phyloP scores from a whole-genome alignment of 768 basidiomycete species.

The Pulveroboletus sp. region DNA sequence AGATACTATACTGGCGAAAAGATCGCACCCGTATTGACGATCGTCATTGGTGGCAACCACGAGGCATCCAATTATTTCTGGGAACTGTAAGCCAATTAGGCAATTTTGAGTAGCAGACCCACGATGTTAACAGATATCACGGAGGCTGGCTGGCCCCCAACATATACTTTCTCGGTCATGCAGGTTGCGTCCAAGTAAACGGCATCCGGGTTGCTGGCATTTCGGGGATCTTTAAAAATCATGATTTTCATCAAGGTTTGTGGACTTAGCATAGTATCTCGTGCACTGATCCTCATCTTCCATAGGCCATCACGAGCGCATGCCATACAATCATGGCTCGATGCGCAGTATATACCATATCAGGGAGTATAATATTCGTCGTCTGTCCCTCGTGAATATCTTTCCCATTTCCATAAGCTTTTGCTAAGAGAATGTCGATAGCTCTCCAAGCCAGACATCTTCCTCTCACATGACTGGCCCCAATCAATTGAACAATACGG shows the following conservation, averaged over 20 bases:
- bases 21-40: constrained; percentile 79
- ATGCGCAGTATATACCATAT: constrained; percentile 89
- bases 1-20: constrained; percentile 87
- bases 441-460: constrained; percentile 65
- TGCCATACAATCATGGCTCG: constrained; percentile 71
- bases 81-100: constrained; percentile 66
- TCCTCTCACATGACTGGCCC: constrained; percentile 98
- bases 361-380: constrained; percentile 77
- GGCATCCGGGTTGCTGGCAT: constrained; percentile 86
- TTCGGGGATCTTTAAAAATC: constrained; percentile 84
- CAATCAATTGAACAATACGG: constrained; percentile 79
- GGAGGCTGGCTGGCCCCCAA: constrained; percentile 97
- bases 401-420: background rate
- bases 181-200: constrained; percentile 83
- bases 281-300: constrained; percentile 1
- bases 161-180: constrained; percentile 92
- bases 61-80: constrained; percentile 96
- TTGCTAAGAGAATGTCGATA: constrained; percentile 13
- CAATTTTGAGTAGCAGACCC: background rate
- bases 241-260: constrained; percentile 68
- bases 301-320: constrained; percentile 70
- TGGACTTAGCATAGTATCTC: background rate
- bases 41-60: constrained; percentile 97
- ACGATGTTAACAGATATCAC: constrained; percentile 60
- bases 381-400: constrained; percentile 62